phyloP scores from a whole-genome alignment of 2,329 filamentous ascomycete genomes.

The Colletotrichum sojae region DNA sequence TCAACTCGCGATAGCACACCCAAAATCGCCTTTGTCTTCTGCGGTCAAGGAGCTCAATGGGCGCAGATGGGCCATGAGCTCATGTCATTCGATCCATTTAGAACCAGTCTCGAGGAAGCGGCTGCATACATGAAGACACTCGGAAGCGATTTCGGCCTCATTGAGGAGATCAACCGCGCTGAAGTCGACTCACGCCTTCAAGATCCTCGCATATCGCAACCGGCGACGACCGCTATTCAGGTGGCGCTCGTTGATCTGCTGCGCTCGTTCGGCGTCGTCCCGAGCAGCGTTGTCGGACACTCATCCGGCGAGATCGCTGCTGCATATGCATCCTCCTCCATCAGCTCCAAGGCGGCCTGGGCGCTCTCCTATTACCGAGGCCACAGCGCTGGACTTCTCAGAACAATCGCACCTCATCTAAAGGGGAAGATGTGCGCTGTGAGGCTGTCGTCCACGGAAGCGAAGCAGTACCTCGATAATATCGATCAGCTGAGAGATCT shows the following conservation, averaged over 20 bases:
- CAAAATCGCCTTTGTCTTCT: constrained; percentile 58
- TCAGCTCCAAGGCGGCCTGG: constrained; percentile 57
- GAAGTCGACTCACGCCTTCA: constrained; percentile 48
- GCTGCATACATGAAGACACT: constrained; percentile 50
- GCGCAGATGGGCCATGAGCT: constrained; percentile 59
- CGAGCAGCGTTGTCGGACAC: constrained; percentile 57
- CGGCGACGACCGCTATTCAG: constrained; percentile 59
- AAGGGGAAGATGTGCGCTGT: constrained; percentile 60
- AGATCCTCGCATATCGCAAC: constrained; percentile 55
- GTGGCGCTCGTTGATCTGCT: constrained; percentile 59
- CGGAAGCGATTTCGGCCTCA: constrained; percentile 51
- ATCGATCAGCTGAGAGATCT: constrained; percentile 41
- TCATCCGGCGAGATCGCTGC: constrained; percentile 64
- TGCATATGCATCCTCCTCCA: constrained; percentile 55
- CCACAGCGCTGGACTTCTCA: constrained; percentile 50
- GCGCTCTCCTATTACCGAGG: constrained; percentile 59
- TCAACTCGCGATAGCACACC: constrained; percentile 46
- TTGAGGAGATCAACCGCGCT: constrained; percentile 53
- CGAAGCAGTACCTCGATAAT: constrained; percentile 47
- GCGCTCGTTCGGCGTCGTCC: constrained; percentile 49
- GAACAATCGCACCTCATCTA: constrained; percentile 45
- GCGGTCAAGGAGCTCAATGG: constrained; percentile 61
- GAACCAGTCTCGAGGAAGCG: constrained; percentile 53
- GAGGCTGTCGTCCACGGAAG: constrained; percentile 49
- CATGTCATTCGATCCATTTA: constrained; percentile 58